phyloP scores from a whole-genome alignment of 495 filamentous ascomycete genomes.

The Aspergillus nanangensis region DNA sequence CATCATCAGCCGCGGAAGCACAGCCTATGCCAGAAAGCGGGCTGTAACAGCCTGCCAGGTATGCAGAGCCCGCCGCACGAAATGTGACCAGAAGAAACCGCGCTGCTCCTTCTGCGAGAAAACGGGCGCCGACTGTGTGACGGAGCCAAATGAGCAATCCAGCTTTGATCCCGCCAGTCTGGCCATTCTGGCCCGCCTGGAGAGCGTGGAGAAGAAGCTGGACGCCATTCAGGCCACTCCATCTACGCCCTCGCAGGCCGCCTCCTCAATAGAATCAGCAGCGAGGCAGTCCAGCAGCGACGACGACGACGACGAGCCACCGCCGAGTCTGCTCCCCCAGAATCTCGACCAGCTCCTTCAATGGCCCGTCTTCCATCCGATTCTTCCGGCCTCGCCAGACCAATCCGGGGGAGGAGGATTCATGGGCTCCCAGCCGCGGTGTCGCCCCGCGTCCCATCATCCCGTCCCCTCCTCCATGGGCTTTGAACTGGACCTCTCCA shows the following conservation, averaged over 20 bases:
- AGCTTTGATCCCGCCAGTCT: conserved; percentile 34
- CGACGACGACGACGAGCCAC: too few relatives aligned
- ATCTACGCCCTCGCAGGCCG: not conserved
- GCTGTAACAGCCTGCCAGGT: conserved; percentile 36
- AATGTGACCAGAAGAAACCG: conserved; percentile 42
- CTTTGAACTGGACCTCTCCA: not conserved
- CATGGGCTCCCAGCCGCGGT: too few relatives aligned
- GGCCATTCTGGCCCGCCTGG: conserved; percentile 28
- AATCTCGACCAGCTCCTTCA: too few relatives aligned
- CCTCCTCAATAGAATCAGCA: too few relatives aligned
- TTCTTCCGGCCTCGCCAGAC: too few relatives aligned
- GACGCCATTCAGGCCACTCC: too few relatives aligned
- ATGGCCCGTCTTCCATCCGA: too few relatives aligned
- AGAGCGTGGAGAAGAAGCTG: conserved; percentile 13
- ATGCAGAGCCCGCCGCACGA: conserved; percentile 36
- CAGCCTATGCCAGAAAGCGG: conserved; percentile 27
- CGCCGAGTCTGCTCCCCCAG: too few relatives aligned
- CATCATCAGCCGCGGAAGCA: conserved; percentile 11
- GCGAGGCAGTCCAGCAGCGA: too few relatives aligned
- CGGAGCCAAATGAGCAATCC: not conserved
- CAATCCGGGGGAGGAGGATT: too few relatives aligned
- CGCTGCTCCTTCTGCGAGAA: conserved; percentile 38
- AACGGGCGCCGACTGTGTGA: conserved; percentile 34
- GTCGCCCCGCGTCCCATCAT: too few relatives aligned
- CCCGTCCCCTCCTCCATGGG: conserved; percentile 1